Evolutionary conservation across 495 filamentous ascomycete species (phyloP), one percentile per base, ranked within the genome.

Genomic region (Penicillium samsonianum): DNA sequence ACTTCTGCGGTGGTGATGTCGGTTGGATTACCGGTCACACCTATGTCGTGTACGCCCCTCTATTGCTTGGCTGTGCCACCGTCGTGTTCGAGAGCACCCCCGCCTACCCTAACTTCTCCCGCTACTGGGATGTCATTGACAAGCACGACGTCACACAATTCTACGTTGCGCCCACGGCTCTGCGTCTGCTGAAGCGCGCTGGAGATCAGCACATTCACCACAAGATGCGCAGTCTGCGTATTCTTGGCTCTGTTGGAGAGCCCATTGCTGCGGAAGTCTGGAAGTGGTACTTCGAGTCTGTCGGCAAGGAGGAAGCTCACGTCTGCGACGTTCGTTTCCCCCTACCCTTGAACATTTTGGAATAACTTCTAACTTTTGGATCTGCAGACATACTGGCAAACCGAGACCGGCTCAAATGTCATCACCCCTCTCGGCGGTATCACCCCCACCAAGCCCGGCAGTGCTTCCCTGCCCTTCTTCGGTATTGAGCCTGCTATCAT

Each of bases 11-110:
- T 72, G 95, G 95, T 71, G 94, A 99, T 69, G 92, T 99, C 50
- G 94, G 94, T 63, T 99, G 94, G 94, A 98, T 99, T 68, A 98
- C 95, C 44, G 94, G 94, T n/a, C 94, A 99, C 76, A 96, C 94
- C 45, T 99, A 99, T 67, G 94, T 96, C 48, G 93, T 99, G 28
- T 99, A 99, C 67, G 91, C 94, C 11, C 94, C 94, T 53, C 82
- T 99, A 42, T 80, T 99, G 5, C 82, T 98, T 40, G 94, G 94
- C 78, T 87, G 96, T 59, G 82, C 93, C 23, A 98, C 94, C 4
- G 90, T 99, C 23, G 93, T 99, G n/a, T 99, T 98, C 61, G 94
- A 99, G 78, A 95, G 95, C 64, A 98, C 94, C 16, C 94, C 94
- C 3, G 92, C 94, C 22, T 98, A 98, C 73, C 94, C 94, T 59